Evolutionary conservation across 768 basidiomycete species (phyloP).

Genomic region (Tricholoma terreum): DNA sequence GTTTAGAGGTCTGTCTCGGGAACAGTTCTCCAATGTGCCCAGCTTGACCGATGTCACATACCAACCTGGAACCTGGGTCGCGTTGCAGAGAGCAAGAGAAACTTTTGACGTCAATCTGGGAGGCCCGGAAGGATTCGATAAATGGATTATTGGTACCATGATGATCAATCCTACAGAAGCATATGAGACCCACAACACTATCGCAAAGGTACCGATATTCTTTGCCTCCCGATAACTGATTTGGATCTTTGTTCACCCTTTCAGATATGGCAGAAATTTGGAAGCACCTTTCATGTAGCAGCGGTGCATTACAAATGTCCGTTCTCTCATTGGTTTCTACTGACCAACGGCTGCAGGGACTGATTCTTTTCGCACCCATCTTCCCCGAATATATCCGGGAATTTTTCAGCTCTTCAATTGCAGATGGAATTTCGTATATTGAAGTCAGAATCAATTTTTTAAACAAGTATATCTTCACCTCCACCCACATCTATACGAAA

Average conservation of each 20-base stretch:
- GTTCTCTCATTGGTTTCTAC: not conserved
- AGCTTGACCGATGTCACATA: conserved; percentile 46
- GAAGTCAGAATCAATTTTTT: conserved; percentile 69
- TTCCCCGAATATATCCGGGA: conserved; percentile 58
- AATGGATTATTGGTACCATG: conserved; percentile 57
- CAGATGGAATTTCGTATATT: conserved; percentile 69
- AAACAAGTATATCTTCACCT: conserved; percentile 27
- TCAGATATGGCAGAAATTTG: conserved; percentile 78
- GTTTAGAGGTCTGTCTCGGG: conserved; percentile 46
- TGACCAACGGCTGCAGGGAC: conserved; percentile 25
- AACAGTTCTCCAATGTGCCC: conserved; percentile 25
- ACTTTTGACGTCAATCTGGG: conserved; percentile 50
- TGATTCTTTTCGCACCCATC: conserved; percentile 54
- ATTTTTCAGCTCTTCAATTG: conserved; percentile 59
- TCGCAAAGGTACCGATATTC: conserved; percentile 47
- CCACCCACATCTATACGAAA: not conserved
- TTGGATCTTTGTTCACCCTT: not conserved
- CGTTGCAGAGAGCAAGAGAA: conserved; percentile 49
- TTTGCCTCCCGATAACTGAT: not conserved
- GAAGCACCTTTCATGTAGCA: conserved; percentile 48
- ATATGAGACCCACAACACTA: conserved; percentile 70
- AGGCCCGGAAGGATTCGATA: conserved; percentile 65
- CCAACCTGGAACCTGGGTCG: conserved; percentile 48
- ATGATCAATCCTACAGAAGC: conserved; percentile 71
- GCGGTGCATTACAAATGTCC: conserved; percentile 27